Conservation (phyloP, 2,329 filamentous ascomycete genomes). For the Penicillium sp. region DNA sequence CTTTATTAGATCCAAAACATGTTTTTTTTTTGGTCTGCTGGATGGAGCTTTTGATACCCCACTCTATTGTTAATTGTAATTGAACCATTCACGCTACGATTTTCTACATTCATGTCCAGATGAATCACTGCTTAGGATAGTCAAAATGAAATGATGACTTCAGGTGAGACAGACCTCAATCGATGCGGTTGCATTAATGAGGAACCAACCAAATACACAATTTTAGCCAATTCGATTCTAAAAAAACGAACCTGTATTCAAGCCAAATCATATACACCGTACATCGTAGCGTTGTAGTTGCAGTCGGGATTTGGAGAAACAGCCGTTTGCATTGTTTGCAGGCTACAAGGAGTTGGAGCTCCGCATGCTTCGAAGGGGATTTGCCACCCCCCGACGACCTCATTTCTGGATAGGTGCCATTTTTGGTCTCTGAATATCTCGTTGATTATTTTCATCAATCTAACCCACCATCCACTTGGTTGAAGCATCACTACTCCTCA, state of each 20-base stretch:
- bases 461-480: background rate
- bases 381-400: slow-evolving; percentile 21
- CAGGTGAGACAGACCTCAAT: background rate
- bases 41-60: slow-evolving; percentile 10
- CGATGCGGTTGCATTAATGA: background rate
- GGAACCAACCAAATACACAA: no score
- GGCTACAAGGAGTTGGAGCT: slow-evolving; percentile 16
- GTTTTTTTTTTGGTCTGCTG: background rate
- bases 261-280: background rate
- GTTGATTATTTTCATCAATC: background rate
- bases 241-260: background rate
- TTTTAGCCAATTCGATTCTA: background rate
- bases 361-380: slow-evolving; percentile 24
- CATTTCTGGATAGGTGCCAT: slow-evolving; percentile 4
- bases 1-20: background rate
- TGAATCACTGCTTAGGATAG: background rate
- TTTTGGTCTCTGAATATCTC: slow-evolving; percentile 2
- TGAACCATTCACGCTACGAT: background rate
- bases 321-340: slow-evolving; percentile 28
- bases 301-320: slow-evolving; percentile 9
- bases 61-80: background rate
- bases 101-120: background rate
- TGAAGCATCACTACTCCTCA: background rate
- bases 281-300: background rate
- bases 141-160: background rate